A percentile compares a stretch with the other conserved stretches of the same genome.
Conservation (phyloP, 768 basidiomycete species). For the Cystofilobasidium macerans region DNA sequence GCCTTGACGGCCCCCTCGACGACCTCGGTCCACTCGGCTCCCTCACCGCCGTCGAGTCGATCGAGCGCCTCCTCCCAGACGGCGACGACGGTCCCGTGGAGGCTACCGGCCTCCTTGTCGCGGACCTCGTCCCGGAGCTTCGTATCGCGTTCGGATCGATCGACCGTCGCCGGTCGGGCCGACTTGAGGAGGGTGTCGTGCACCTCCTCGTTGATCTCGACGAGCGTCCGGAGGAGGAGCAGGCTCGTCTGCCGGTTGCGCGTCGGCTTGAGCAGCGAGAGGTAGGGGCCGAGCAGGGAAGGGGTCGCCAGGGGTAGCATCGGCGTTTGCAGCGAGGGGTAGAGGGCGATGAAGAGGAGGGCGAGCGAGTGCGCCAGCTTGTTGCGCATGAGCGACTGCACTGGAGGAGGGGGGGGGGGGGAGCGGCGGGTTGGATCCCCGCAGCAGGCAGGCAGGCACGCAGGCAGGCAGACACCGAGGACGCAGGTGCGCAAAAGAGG, state of each 20-base stretch:
- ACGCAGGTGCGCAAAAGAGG: too few relatives aligned
- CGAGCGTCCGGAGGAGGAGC: slow-evolving; percentile 79
- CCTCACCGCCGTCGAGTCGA: slow-evolving; percentile 44
- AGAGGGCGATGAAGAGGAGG: slow-evolving; percentile 36
- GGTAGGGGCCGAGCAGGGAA: slow-evolving; percentile 33
- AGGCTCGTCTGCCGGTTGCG: slow-evolving; percentile 77
- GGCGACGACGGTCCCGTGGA: slow-evolving; percentile 78
- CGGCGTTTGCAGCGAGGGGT: slow-evolving; percentile 29
- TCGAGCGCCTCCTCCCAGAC: slow-evolving; percentile 53
- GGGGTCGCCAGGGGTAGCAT: slow-evolving; percentile 30
- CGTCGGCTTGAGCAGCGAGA: slow-evolving; percentile 39
- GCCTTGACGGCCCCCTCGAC: slow-evolving; percentile 88
- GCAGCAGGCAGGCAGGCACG: slow-evolving; percentile 4
- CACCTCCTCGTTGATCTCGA: slow-evolving; percentile 94
- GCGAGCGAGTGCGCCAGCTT: slow-evolving; percentile 45
- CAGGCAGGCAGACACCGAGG: too few relatives aligned
- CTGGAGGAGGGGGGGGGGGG: slow-evolving; percentile 41
- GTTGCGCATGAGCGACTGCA: slow-evolving; percentile 58
- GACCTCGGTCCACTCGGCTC: slow-evolving; percentile 53
- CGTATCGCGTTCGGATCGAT: slow-evolving; percentile 67
- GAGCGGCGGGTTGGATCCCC: slow-evolving; percentile 22
- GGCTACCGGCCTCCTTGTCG: slow-evolving; percentile 65
- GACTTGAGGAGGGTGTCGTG: slow-evolving; percentile 88
- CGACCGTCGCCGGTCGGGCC: slow-evolving; percentile 59
- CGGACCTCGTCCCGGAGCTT: slow-evolving; percentile 81